Base-by-base conservation (phyloP, 2,329 filamentous ascomycete species). In the Aschersonia sp. region DNA sequence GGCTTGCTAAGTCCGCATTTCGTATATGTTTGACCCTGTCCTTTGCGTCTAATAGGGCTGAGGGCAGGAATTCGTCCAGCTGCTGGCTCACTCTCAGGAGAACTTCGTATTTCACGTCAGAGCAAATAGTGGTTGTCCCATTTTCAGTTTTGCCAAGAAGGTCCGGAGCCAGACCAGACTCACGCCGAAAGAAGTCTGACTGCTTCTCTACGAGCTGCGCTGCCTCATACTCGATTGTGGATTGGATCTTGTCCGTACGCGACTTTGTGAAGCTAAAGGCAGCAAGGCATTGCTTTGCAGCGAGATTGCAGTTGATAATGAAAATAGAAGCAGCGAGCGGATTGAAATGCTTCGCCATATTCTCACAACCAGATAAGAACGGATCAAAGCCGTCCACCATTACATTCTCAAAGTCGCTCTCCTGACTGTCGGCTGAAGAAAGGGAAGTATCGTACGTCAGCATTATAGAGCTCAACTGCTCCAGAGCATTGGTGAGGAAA, bases 51-150 rank as follows among this genome's bases (percentile, higher is more conserved):
- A 95, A 90, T 32, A 95, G 73, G 3, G 90, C 92, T 1, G 87
- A 94, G 0, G 92, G 89, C 30, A 98, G 70, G 66, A 97, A 98
- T 51, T 87, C 81, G 58, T 98, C 92, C 6, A 98, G 71, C 41
- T 74, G 76, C 56, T 89, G 85, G 56, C 86, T 86, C 2, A 83
- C 80, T 45, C 71, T 66, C 1, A 74, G 66, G n/a, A 97, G 69
- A 0, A 49, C 71, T 10, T 72, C 51, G 43, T 48, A 72, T 42
- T 71, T 68, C 5, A 85, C n/a, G 62, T 45, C 71, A 58, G 32
- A 66, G 59, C 41, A 64, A 60, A 40, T 61, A 54, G 7, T 55
- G 31, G 29, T 39, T 14, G 30, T 22, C 9, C 45, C 43, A 11
- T 45, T 29, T 52, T 59, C 37, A 66, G 58, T 66, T 1, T 89